Evolutionary conservation across 768 basidiomycete species (phyloP).

Genomic region (Russula earlei): DNA sequence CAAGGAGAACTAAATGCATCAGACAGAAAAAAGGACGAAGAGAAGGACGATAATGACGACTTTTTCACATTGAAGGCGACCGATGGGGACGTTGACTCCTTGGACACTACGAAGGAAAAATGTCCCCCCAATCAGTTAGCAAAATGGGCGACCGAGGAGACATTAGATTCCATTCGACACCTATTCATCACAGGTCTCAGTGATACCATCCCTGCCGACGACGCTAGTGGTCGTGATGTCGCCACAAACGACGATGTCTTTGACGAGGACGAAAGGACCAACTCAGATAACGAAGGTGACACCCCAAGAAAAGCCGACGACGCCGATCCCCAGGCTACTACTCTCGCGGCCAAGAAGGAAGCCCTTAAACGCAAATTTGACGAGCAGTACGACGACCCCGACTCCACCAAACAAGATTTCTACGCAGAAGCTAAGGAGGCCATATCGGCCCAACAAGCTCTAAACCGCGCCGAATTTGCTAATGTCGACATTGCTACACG

Average conservation of each 20-base stretch:
- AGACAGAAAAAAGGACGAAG: conserved; percentile 22
- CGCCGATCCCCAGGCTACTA: conserved; percentile 36
- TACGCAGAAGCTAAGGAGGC: conserved; percentile 90
- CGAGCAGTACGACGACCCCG: conserved; percentile 90
- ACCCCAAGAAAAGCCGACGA: conserved; percentile 7
- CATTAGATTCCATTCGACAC: conserved; percentile 76
- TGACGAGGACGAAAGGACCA: conserved; percentile 32
- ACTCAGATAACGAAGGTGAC: conserved; percentile 26
- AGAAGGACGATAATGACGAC: conserved; percentile 59
- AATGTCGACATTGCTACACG: conserved; percentile 69
- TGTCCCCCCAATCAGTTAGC: conserved; percentile 42
- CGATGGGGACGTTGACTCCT: conserved; percentile 34
- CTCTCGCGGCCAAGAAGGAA: conserved; percentile 81
- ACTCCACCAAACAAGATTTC: conserved; percentile 70
- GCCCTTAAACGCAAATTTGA: conserved; percentile 91
- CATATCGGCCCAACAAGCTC: conserved; percentile 70
- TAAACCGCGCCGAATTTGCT: conserved; percentile 82
- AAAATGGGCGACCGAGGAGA: conserved; percentile 78
- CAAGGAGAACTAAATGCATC: conserved; percentile 28
- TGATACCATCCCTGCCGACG: conserved; percentile 20
- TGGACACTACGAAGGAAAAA: conserved; percentile 63
- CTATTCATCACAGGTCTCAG: conserved; percentile 82
- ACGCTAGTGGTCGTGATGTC: conserved; percentile 26
- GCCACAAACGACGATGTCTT: conserved; percentile 30
- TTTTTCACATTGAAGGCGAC: conserved; percentile 46